Base-by-base conservation (phyloP, 805 yeast genomes). In the Yamadazyma scolyti region DNA sequence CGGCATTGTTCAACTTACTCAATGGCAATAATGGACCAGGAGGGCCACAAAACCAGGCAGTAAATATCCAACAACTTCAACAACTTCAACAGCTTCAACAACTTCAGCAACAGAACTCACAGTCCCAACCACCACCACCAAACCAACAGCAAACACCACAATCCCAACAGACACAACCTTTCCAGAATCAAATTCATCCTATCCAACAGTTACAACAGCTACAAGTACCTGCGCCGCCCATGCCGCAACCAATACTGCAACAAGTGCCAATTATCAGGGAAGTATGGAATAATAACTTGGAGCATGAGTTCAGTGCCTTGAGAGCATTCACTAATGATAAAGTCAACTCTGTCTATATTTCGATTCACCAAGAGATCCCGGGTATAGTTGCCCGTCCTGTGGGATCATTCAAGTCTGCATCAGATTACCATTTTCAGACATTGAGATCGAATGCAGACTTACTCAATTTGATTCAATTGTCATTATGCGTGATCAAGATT, bases 361-460 rank as follows among this genome's bases (percentile, higher is more conserved):
- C 85, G 3, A 73, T 88, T 36, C 89, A 88, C 46, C 88, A 94
- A 27, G 97, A 93, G 56, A 88, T 93, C 52, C 96, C 96, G 0
- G 98, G 98, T 0, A 85, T 94, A 14, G 82, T 90, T 16, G 96
- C 96, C 2, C 75, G 98, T 47, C 98, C 98, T 10, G 84, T 93
- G 38, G 98, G 98, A 12, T 77, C 85, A 12, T 93, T 93, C 60
- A 77, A 86, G 47, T 79, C 93, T 2, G 84, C 93, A 10, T 72
- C 82, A 15, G 97, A 93, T 56, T 93, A 88, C 58, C 97, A 93
- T 56, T 93, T 90, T 53, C 98, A 93, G 58, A 90, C 97, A 0
- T 72, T 93, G 60, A 73, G 98, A 50, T 71, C 94, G 7, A 93
- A 93, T 54, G 84, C 93, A 3, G 98, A 93, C 56, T 68, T 93